These are phyloP conservation scores for Gossypium mustelinum DNA, from an alignment of 345 rosid species.

Conservation along the genomic window DNA sequence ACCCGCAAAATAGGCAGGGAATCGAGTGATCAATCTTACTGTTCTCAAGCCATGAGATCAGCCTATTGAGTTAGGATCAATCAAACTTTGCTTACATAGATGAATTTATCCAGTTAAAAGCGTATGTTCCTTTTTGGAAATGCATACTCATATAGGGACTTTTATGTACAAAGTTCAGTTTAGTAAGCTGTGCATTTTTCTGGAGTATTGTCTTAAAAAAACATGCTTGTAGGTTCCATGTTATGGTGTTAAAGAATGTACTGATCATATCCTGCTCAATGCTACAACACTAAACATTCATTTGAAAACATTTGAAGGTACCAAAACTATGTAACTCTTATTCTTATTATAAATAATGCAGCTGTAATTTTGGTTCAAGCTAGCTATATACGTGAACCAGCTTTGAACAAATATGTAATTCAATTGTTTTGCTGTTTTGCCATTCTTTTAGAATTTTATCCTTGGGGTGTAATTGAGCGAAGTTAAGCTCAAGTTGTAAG, in stretches of 20 bases:
- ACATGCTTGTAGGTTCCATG: neutral
- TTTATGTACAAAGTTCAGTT: neutral
- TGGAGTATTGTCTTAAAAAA: neutral
- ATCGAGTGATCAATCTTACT: conserved; percentile 15
- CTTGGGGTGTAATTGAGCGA: neutral
- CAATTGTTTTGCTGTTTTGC: neutral
- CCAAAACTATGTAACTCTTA: neutral
- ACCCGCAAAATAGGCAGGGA: conserved; percentile 29
- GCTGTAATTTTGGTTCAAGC: neutral
- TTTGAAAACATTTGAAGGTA: conserved; percentile 1
- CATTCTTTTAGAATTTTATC: neutral
- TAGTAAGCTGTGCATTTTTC: neutral
- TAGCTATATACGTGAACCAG: neutral
- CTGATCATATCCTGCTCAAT: neutral
- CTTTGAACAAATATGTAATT: neutral
- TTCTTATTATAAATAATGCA: neutral
- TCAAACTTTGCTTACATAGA: neutral
- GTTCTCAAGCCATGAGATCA: neutral
- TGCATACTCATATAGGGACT: neutral
- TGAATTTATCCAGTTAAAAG: neutral
- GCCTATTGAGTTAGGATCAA: neutral
- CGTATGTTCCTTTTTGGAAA: too few relatives aligned
- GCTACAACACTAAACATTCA: neutral
- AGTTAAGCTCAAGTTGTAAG: neutral
- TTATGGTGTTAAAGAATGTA: neutral